Base-by-base conservation (phyloP, 371 early-diverging fungal species). In the Entomophthora muscae region DNA sequence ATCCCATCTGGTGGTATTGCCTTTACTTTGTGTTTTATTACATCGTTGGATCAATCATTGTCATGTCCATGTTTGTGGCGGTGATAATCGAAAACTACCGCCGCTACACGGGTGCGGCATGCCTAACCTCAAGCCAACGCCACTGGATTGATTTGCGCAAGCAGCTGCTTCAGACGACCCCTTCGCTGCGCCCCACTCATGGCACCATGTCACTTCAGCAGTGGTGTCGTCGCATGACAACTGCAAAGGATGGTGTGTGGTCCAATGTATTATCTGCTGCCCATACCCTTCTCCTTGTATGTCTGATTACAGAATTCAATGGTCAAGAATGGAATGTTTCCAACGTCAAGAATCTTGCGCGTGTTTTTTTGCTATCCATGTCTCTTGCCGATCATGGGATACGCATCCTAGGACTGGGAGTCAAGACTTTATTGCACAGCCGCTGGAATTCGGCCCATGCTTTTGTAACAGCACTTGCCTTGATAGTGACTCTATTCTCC, bases 101-200 rank as follows among this genome's bases (percentile, higher is more conserved):
- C 2, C 75, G 72, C 56, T 72, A 80, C 63, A 82, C 79, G 26
- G 85, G 84, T 2, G 76, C 77, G 5, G 82, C 84, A 0, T 81
- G 78, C 68, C 66, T 84, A 56, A 84, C 86, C 0, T 76, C 75
- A 2, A 81, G 84, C 61, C 86, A 86, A 65, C 73, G 79, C 24
- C 76, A 81, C 53, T 86, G 85, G 85, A 69, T 82, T 55, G 84
- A 86, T 69, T 67, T 86, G 55, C 78, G 80, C 63, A 83, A 82
- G 63, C 5, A 42, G 42, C 42, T 42, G 42, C 42, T 5, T 17
- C 73, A 82, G 26, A 67, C 0, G 75, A 76, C 27, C 76, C 75
- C 31, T 78, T 76, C 80, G 32, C 81, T 78, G 63, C 66, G 77
- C 30, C 81, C 66, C 12, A 65, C 51, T 23, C 33, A 75, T 23